Conservation (phyloP, 2,329 filamentous ascomycete species). For the Fusarium tjaetaba region DNA sequence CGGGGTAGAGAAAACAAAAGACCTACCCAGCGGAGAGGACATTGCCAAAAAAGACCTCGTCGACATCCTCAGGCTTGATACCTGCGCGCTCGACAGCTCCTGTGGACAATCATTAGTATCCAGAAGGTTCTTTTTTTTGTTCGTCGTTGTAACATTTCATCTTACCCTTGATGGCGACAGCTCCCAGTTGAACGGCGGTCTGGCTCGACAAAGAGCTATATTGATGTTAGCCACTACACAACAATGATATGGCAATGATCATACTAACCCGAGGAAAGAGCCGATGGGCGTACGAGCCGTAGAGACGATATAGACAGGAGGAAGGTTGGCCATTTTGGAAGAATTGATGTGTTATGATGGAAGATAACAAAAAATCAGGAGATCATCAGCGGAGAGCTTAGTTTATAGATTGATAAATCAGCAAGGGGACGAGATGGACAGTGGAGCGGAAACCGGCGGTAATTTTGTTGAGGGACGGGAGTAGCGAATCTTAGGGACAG, state of each 20-base stretch:
- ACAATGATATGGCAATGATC: neutral
- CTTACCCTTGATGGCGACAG: conserved; percentile 91
- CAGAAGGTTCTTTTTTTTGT: neutral
- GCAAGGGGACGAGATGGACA: neutral
- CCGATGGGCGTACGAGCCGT: conserved; percentile 90
- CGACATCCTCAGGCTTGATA: conserved; percentile 87
- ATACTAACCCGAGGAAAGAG: conserved; percentile 85
- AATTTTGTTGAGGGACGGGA: conserved; percentile 35
- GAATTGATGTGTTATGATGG: conserved; percentile 15
- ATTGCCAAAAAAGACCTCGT: conserved; percentile 99
- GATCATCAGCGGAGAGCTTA: conserved; percentile 14
- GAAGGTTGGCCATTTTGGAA: conserved; percentile 77
- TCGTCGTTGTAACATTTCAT: neutral
- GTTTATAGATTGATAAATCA: conserved; percentile 26
- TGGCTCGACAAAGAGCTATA: conserved; percentile 86
- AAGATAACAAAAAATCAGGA: conserved; percentile 11
- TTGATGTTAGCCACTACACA: conserved; percentile 31
- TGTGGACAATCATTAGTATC: conserved; percentile 44
- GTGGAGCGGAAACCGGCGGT: conserved; percentile 30
- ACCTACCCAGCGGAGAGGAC: conserved; percentile 93
- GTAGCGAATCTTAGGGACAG: neutral
- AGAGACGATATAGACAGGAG: conserved; percentile 95
- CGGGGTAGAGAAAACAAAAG: conserved; percentile 2
- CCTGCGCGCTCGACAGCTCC: conserved; percentile 86
- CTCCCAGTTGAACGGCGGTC: conserved; percentile 85